Evolutionary conservation across 2,329 filamentous ascomycete genomes (phyloP), one percentile per base, ranked within the genome.

Genomic region (Emmonsiellopsis sp.): DNA sequence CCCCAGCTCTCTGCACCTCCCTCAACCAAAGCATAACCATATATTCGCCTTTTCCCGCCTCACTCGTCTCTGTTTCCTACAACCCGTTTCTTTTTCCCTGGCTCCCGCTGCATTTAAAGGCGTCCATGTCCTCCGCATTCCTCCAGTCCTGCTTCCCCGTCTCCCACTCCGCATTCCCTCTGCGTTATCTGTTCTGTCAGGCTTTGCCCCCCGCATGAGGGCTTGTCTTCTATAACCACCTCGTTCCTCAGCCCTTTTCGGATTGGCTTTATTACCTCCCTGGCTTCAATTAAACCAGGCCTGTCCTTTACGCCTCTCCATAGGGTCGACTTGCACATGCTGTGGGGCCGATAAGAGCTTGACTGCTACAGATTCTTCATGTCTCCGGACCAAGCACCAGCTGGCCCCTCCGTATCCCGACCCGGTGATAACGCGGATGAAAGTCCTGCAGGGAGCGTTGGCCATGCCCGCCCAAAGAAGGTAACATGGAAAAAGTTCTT

Each of bases 401-500:
- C 41, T 35, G 37, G 32, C 15, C 41, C 32, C 10, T 50, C 48
- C 11, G 31, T 37, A 37, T n/a, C 50, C 20, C 50, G 15, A 8
- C 32, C 40, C 7, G 30, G 16, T 37, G 46, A 15, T 20, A 38
- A 40, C 30, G 13, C 26, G 26, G 20, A 49, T 8, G 46, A 30
- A 49, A 34, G n/a, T 30, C 13, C 35, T n/a, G 16, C 13, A 32
- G 20, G 34, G n/a, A 35, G 11, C 46, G 32, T 35, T 16, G 16
- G 15, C 16, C 16, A 10, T 26, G 11, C 46, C 3, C 16, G 7
- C 6, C 16, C 10, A 35, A 15, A 49, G 13, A 40, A 35, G 9
- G 32, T 49, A 16, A 49, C n/a, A 38, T 60, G 58, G 58, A 58
- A 55, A 35, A 54, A 47, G 26, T 50, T 57, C n/a, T 31, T 60